Evolutionary conservation across 768 basidiomycete species (phyloP), one percentile per base, ranked within the genome.

Genomic region (Trametes maxima): DNA sequence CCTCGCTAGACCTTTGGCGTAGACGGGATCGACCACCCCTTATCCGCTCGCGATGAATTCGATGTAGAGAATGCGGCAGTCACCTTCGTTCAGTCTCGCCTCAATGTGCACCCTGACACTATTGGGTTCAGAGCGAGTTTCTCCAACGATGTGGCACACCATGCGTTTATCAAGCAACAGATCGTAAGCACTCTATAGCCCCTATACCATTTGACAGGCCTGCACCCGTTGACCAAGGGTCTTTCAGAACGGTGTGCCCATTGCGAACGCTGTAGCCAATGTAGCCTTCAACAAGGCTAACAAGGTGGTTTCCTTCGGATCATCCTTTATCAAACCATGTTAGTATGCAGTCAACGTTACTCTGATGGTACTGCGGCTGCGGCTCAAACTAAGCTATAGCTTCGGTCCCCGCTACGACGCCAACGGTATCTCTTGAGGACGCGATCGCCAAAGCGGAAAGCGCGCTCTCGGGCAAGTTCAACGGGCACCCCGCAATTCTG

Each of bases 261-360:
- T 77, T 33, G 69, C 71, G 5, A 76, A 77, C 47, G 77, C 78
- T 2, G 79, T 80, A 2, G 79, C 79, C 1, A 80, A 80, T 59
- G 73, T 79, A 6, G 76, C 75, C 0, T 78, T 80, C 68, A 76
- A 75, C 62, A 71, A 74, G 22, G 73, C 71, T 36, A 71, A 77
- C 65, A 77, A 76, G 65, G 76, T 78, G 28, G 62, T 76, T 58
- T 71, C 80, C 1, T 78, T 81, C 59, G 77, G 81, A n/a, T 77
- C 79, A 6, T 82, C 79, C 1, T 82, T 82, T 59, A 72, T 81
- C 16, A 76, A 76, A 51, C 72, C 79, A 0, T 70, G 80, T 79
- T 60, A 22, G 75, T 67, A 17, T 12, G 19, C 7, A 19, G 19
- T 36, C 28, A 8, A 8, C 28, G 8, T 33, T 8, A 8, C n/a